These are phyloP conservation scores for Elaphomyces granulatus DNA, from an alignment of 495 filamentous ascomycete genomes.

Conservation along the genomic window DNA sequence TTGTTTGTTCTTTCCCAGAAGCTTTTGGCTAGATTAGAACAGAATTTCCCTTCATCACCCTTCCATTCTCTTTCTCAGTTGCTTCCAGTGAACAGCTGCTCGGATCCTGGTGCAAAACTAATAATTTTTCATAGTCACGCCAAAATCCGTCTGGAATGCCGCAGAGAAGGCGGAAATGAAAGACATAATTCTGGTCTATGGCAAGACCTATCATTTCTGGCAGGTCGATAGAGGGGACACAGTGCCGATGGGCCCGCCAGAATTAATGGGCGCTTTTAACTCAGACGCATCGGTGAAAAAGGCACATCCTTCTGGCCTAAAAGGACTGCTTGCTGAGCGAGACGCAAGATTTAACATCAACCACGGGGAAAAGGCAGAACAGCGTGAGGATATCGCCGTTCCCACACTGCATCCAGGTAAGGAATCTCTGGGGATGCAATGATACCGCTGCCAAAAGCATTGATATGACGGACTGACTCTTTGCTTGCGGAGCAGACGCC, in stretches of 20 bases:
- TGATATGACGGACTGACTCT: too few species aligned
- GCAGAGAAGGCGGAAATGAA: slow-evolving; percentile 74
- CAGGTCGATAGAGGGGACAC: slow-evolving; percentile 69
- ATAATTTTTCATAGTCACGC: too few species aligned
- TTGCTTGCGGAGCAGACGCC: slow-evolving; percentile 27
- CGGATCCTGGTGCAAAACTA: too few species aligned
- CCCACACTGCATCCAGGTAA: slow-evolving; percentile 44
- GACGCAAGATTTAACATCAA: slow-evolving; percentile 52
- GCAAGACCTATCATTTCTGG: slow-evolving; percentile 89
- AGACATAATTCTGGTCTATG: slow-evolving; percentile 54
- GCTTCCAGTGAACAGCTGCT: too few species aligned
- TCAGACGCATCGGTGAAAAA: slow-evolving; percentile 38
- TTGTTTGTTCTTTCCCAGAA: too few species aligned
- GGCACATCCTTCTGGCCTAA: slow-evolving; percentile 44
- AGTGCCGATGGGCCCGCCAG: slow-evolving; percentile 57
- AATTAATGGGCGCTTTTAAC: slow-evolving; percentile 67
- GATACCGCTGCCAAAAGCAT: too few species aligned
- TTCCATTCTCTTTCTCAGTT: too few species aligned
- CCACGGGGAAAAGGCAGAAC: slow-evolving; percentile 44
- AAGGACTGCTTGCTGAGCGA: slow-evolving; percentile 44
- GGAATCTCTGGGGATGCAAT: too few species aligned
- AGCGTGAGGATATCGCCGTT: slow-evolving; percentile 43
- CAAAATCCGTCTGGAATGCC: slow-evolving; percentile 44
- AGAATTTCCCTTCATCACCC: too few species aligned
- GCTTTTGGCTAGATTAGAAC: too few species aligned